phyloP scores from a whole-genome alignment of 1,284 basidiomycete genomes.

The Papiliotrema laurentii region DNA sequence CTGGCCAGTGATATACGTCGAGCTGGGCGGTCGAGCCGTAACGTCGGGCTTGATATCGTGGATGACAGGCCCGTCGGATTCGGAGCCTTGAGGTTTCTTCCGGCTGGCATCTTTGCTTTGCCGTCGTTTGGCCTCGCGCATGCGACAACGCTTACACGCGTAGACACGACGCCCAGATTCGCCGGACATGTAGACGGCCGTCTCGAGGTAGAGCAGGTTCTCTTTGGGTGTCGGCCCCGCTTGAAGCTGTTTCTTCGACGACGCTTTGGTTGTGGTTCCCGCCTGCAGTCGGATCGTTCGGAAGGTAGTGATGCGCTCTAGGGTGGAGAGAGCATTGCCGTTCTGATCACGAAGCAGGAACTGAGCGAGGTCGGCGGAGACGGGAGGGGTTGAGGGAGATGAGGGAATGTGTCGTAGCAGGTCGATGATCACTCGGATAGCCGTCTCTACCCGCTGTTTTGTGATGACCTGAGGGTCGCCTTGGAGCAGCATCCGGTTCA shows the following conservation, averaged over 20 bases:
- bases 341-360: constrained; percentile 25
- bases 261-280: constrained; percentile 41
- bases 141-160: constrained; percentile 77
- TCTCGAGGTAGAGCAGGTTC: constrained; percentile 38
- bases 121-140: constrained; percentile 63
- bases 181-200: constrained; percentile 44
- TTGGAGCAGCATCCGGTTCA: constrained; percentile 36
- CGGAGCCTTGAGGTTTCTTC: constrained; percentile 32
- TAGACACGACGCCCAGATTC: constrained; percentile 54
- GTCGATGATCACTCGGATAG: constrained; percentile 44
- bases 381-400: constrained; percentile 18
- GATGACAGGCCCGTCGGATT: constrained; percentile 19
- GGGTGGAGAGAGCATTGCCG: constrained; percentile 26
- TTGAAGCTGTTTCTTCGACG: constrained; percentile 42
- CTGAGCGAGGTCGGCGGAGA: constrained; percentile 13
- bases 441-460: constrained; percentile 45
- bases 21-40: constrained; percentile 20
- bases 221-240: constrained; percentile 36
- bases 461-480: constrained; percentile 42
- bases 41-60: constrained; percentile 9
- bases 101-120: constrained; percentile 37
- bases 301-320: constrained; percentile 39
- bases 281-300: constrained; percentile 33
- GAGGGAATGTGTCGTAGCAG: constrained; percentile 35
- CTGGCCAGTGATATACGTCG: constrained; percentile 37